These are phyloP conservation scores for Xylaria sp. DNA, from an alignment of 2,329 filamentous ascomycete genomes.

Conservation along the genomic window DNA sequence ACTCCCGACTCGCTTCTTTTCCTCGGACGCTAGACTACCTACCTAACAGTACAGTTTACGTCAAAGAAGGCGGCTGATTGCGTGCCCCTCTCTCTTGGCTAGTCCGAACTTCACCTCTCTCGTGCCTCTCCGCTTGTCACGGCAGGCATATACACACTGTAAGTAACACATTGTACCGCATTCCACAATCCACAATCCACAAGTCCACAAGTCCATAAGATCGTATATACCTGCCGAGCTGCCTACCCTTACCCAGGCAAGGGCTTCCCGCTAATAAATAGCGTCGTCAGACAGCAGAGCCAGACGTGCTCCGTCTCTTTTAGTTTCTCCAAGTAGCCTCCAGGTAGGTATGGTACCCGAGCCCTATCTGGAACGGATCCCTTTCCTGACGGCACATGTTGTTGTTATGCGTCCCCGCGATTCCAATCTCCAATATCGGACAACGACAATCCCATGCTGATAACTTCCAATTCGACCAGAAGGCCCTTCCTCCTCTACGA, in stretches of 20 bases:
- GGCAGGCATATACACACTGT: not conserved
- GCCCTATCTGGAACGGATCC: not conserved
- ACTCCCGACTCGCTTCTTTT: not conserved
- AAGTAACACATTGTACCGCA: not conserved
- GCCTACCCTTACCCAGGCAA: slow-evolving; percentile 18
- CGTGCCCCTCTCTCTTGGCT: slow-evolving; percentile 33
- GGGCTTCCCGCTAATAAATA: slow-evolving; percentile 30
- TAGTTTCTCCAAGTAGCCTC: slow-evolving; percentile 14
- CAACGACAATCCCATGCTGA: slow-evolving; percentile 7
- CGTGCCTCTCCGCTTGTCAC: slow-evolving; percentile 12
- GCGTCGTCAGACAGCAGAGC: slow-evolving; percentile 12
- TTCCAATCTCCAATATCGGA: not conserved
- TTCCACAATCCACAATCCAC: slow-evolving; percentile 4
- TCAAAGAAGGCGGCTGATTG: slow-evolving; percentile 13
- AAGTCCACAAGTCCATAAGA: slow-evolving; percentile 3
- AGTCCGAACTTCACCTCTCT: slow-evolving; percentile 12
- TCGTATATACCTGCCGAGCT: not conserved
- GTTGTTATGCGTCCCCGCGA: not conserved
- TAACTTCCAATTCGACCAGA: slow-evolving; percentile 17
- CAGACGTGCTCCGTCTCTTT: not conserved
- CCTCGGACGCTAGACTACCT: slow-evolving; percentile 1
- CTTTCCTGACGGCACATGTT: not conserved
- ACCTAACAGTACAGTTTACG: not conserved
- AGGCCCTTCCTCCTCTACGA: slow-evolving; percentile 1
- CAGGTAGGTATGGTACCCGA: not conserved